A percentile compares a stretch with the other conserved stretches of the same genome.
Conservation (phyloP, 1,284 basidiomycete genomes). For the Schizophyllum commune region DNA sequence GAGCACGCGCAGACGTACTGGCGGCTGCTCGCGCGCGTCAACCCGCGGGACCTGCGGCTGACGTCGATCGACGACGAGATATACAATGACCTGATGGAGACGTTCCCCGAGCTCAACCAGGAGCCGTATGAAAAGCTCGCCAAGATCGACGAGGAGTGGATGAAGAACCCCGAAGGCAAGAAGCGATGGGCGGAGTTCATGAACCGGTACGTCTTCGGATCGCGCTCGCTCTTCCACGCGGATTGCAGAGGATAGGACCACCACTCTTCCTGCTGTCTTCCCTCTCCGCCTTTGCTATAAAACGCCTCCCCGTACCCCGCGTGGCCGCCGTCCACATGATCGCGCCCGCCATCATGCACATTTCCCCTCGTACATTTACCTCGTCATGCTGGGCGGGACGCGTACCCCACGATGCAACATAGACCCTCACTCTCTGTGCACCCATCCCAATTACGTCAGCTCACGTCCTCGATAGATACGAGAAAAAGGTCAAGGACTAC, state of each 20-base stretch:
- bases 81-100: conserved; percentile 64
- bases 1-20: conserved; percentile 98
- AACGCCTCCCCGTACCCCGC: neutral
- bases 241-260: too few species aligned
- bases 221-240: neutral
- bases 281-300: too few species aligned
- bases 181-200: conserved; percentile 83
- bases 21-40: conserved; percentile 84
- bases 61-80: conserved; percentile 95
- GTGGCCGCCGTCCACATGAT: too few species aligned
- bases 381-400: neutral
- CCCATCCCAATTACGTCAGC: neutral
- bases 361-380: neutral
- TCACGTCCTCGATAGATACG: conserved; percentile 48
- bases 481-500: conserved; percentile 85
- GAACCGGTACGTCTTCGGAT: neutral
- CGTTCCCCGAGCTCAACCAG: conserved; percentile 80
- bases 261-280: too few species aligned
- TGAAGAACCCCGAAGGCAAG: conserved; percentile 92
- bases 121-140: conserved; percentile 59
- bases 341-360: neutral
- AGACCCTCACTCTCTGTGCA: neutral
- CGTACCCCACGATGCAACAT: neutral
- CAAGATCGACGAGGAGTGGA: conserved; percentile 85
- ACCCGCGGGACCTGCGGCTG: conserved; percentile 70